These are phyloP conservation scores for Neonectria punicea DNA, from an alignment of 2,329 filamentous ascomycete genomes.

Conservation along the genomic window DNA sequence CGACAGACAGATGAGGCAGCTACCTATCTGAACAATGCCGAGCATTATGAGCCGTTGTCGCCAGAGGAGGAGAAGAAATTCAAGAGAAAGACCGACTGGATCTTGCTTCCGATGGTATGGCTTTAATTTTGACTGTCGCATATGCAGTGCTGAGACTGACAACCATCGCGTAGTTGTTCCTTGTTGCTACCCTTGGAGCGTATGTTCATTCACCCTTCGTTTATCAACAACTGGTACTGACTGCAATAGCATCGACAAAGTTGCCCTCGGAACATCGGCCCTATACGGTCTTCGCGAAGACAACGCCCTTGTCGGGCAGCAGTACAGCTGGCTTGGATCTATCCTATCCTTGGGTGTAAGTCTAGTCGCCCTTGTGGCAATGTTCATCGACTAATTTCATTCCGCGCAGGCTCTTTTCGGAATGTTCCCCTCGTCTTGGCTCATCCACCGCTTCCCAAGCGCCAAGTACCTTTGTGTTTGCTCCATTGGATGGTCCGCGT, in stretches of 20 bases:
- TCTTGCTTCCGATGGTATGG: constrained; percentile 3
- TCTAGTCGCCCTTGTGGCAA: not conserved
- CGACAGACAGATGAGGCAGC: constrained; percentile 14
- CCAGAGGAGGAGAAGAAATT: constrained; percentile 19
- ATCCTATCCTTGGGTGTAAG: constrained; percentile 19
- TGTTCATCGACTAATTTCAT: not conserved
- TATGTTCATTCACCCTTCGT: not conserved
- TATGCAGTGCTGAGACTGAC: not conserved
- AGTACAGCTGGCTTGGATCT: constrained; percentile 25
- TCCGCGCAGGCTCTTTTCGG: constrained; percentile 8
- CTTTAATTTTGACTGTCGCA: not conserved
- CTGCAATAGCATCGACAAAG: constrained; percentile 17
- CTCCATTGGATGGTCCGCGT: constrained; percentile 20
- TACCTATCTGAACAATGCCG: constrained; percentile 9
- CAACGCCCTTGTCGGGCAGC: constrained; percentile 18
- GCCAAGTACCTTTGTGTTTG: constrained; percentile 21
- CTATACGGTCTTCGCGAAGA: constrained; percentile 22
- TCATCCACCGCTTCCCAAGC: constrained; percentile 20
- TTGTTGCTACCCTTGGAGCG: constrained; percentile 19
- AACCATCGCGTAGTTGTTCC: constrained; percentile 1
- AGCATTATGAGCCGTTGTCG: constrained; percentile 11
- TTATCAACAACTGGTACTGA: not conserved
- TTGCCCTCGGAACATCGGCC: constrained; percentile 14
- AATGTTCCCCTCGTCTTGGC: constrained; percentile 19
- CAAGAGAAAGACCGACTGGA: constrained; percentile 2